These are phyloP conservation scores for Oehlia diaphana DNA, from an alignment of 192 early-diverging fungal species.

Conservation along the genomic window DNA sequence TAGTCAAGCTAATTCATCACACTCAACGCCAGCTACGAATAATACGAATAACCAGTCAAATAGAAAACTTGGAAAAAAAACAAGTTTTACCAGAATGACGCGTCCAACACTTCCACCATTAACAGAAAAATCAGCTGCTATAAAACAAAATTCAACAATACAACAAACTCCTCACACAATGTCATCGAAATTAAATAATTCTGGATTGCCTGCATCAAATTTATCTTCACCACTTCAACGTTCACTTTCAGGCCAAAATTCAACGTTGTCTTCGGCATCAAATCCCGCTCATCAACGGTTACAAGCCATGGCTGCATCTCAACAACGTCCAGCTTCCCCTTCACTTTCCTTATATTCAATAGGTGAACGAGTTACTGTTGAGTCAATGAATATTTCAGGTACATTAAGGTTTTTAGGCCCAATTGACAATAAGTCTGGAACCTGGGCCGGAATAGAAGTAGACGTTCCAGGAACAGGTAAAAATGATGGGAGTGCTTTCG, in stretches of 20 bases:
- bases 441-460: slow-evolving; percentile 80
- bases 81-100: slow-evolving; percentile 23
- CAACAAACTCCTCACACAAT: too few species aligned
- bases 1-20: slow-evolving; percentile 18
- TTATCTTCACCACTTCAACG: slow-evolving; percentile 12
- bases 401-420: slow-evolving; percentile 73
- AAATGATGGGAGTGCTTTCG: slow-evolving; percentile 74
- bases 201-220: slow-evolving; percentile 1
- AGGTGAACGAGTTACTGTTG: slow-evolving; percentile 65
- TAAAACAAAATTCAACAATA: not conserved
- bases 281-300: slow-evolving; percentile 9
- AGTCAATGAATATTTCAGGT: slow-evolving; percentile 59
- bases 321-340: slow-evolving; percentile 35
- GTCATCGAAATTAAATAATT: slow-evolving; percentile 21
- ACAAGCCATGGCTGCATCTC: slow-evolving; percentile 22
- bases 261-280: not conserved
- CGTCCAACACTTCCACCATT: slow-evolving; percentile 30
- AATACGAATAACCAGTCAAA: slow-evolving; percentile 24
- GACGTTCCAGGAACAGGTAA: slow-evolving; percentile 73
- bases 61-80: slow-evolving; percentile 13
- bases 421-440: slow-evolving; percentile 70
- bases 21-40: slow-evolving; percentile 31
- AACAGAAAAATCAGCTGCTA: slow-evolving; percentile 27
- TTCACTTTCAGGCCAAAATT: slow-evolving; percentile 18
- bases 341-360: slow-evolving; percentile 42